Evolutionary conservation across 208 protist genomes (phyloP), one percentile per base, ranked within the genome.

Genomic region (Crithidia acanthocephali): DNA sequence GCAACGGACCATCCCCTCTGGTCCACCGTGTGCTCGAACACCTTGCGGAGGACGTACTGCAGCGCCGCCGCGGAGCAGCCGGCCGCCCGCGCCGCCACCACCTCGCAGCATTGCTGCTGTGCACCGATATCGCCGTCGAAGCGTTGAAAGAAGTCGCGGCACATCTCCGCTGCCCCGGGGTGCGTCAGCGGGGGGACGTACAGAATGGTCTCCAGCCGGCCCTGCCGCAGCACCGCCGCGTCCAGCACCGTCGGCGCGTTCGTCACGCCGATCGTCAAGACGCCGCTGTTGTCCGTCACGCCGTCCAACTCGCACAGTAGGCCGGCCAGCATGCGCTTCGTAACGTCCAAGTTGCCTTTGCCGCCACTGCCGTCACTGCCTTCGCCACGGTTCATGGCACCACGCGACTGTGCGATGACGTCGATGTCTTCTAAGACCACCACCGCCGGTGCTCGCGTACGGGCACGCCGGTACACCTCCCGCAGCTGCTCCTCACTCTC

Each of bases 291-390:
- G 32, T 90, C 86, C 40, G 87, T 81, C n/a, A 99, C 74, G 23
- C 98, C 98, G 80, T 99, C 98, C 71, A 99, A 83, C 80, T 99
- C 98, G 73, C 98, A 99, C 4, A 99, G 77, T 27, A 99, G 85
- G 6, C 97, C 95, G 2, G 97, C 97, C 16, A 99, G 79, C 74
- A 99, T 97, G 33, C 98, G 88, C 28, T 70, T 75, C 25, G 76
- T 77, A 9, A 95, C 87, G 60, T 93, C 81, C 11, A 93, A 57
- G 20, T 79, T 74, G 8, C 59, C 65, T 13, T 51, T 50, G 35
- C 59, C 64, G 0, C 56, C 74, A 16, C 65, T 72, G 32, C 66
- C 60, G 13, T 50, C 61, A 25, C 56, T 25, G 27, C 55, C 77
- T 28, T 66, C 52, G 8, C 48, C 53, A 13, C 27, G 30, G 51